Evolutionary conservation across 148 eudicot species (phyloP).

Genomic region (Rhododendron henanense): DNA sequence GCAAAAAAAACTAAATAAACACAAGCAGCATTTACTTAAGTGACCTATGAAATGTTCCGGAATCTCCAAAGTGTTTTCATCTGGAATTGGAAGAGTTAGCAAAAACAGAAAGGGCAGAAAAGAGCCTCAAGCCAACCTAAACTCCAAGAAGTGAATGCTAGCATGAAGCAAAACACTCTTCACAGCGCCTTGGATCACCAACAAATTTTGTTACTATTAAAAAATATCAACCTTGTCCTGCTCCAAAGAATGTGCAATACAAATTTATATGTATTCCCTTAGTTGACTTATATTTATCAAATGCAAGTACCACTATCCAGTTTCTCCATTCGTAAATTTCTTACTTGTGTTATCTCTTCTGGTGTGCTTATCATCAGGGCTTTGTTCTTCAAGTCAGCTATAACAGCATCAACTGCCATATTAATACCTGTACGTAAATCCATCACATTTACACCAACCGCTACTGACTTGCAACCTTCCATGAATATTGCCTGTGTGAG

Average conservation of each 20-base stretch:
- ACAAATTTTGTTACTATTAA: background rate
- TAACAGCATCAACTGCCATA: constrained; percentile 86
- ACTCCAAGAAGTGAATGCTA: background rate
- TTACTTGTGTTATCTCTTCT: constrained; percentile 93
- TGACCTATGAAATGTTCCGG: background rate
- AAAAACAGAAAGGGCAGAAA: background rate
- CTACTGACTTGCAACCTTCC: constrained; percentile 93
- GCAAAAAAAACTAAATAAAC: background rate
- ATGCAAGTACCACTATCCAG: background rate
- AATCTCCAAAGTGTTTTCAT: background rate
- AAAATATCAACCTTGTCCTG: background rate
- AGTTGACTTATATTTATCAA: background rate
- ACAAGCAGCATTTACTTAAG: background rate
- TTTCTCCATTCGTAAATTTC: background rate
- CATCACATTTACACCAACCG: constrained; percentile 92
- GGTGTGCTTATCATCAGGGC: constrained; percentile 95
- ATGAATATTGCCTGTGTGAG: constrained; percentile 83
- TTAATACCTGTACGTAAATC: constrained; percentile 89
- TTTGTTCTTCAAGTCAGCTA: constrained; percentile 66
- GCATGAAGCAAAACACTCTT: background rate
- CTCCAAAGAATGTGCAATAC: background rate
- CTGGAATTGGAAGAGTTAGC: background rate
- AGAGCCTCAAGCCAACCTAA: background rate
- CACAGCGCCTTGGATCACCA: background rate
- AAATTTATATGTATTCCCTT: background rate